Percentiles rank a stretch among this genome's conserved stretches.
Conservation (phyloP, 2,329 filamentous ascomycete genomes). For the Bertia moriformis region DNA sequence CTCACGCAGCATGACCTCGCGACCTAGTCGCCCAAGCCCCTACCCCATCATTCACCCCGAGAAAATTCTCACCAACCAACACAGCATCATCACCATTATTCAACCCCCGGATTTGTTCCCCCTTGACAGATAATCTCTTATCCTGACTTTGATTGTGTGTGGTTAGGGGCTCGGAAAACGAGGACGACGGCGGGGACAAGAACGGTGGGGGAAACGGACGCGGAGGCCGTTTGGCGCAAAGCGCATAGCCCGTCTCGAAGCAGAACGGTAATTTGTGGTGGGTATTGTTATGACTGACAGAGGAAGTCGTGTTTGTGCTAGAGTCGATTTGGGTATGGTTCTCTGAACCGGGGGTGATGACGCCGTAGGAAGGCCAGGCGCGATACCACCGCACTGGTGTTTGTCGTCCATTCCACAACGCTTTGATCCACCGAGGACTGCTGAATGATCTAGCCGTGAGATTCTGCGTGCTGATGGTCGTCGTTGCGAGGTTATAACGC, state of each 20-base stretch:
- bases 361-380: too few species aligned
- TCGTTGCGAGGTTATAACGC: too few species aligned
- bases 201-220: constrained; percentile 58
- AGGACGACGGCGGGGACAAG: constrained; percentile 43
- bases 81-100: constrained; percentile 58
- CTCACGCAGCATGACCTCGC: constrained; percentile 48
- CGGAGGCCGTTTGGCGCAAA: constrained; percentile 50
- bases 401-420: too few species aligned
- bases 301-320: too few species aligned
- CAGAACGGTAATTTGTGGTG: constrained; percentile 42
- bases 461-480: too few species aligned
- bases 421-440: too few species aligned
- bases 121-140: constrained; percentile 39
- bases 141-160: constrained; percentile 43
- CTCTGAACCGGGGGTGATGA: too few species aligned
- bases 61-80: constrained; percentile 43
- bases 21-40: constrained; percentile 51
- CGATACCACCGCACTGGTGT: too few species aligned
- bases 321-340: too few species aligned
- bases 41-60: constrained; percentile 54
- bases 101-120: constrained; percentile 45
- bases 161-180: constrained; percentile 50
- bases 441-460: too few species aligned
- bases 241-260: constrained; percentile 51
- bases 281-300: too few species aligned